These are phyloP conservation scores for Theobroma grandiflorum DNA, from an alignment of 441 rosid genomes.

Conservation along the genomic window DNA sequence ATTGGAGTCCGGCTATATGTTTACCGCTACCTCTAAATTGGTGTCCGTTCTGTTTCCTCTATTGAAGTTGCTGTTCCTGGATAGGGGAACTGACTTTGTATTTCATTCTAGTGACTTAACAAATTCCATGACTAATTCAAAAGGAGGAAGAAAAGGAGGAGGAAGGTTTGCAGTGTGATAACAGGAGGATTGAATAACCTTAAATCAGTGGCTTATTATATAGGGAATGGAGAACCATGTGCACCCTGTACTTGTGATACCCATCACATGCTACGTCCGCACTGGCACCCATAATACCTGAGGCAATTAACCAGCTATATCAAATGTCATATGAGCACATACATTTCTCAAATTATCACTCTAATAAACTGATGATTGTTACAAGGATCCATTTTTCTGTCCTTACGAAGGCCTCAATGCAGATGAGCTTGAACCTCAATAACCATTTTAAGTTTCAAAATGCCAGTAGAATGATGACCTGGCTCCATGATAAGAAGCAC, in stretches of 20 bases:
- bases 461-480: background rate
- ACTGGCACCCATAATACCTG: constrained; percentile 45
- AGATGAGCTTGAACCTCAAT: background rate
- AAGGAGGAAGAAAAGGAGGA: background rate
- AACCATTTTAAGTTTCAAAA: background rate
- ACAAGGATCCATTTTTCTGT: background rate
- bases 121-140: background rate
- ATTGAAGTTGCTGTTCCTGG: background rate
- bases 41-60: background rate
- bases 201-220: background rate
- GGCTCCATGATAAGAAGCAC: background rate
- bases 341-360: background rate
- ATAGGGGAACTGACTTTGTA: background rate
- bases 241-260: constrained; percentile 79
- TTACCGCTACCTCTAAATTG: background rate
- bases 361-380: background rate
- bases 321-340: background rate
- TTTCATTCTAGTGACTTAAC: background rate
- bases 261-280: constrained; percentile 70
- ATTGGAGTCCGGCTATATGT: background rate
- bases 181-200: background rate
- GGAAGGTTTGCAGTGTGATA: background rate
- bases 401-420: background rate
- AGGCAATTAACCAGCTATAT: background rate
- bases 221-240: background rate